These are phyloP conservation scores for Helotiales sp. DNA, from an alignment of 2,329 filamentous ascomycete species.

Conservation along the genomic window DNA sequence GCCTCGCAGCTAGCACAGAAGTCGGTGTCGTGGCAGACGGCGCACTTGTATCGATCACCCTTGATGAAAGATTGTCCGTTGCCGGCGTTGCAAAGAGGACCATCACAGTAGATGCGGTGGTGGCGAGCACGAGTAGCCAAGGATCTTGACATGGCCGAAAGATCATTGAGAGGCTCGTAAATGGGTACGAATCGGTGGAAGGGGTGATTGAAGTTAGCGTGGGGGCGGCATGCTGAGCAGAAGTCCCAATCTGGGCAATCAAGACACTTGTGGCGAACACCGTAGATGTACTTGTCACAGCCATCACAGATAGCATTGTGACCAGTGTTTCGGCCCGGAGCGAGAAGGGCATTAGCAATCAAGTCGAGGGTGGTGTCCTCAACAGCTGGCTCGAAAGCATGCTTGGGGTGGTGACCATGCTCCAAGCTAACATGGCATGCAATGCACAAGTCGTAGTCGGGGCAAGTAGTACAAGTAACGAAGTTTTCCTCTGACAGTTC, in stretches of 20 bases:
- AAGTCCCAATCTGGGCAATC: slow-evolving; percentile 98
- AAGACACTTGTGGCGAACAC: slow-evolving; percentile 94
- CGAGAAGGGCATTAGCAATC: slow-evolving; percentile 70
- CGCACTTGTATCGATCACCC: slow-evolving; percentile 94
- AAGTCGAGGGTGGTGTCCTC: slow-evolving; percentile 64
- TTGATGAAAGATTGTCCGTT: slow-evolving; percentile 72
- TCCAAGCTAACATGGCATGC: slow-evolving; percentile 74
- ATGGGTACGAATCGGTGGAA: slow-evolving; percentile 88
- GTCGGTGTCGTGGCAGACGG: slow-evolving; percentile 91
- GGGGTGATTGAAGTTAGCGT: slow-evolving; percentile 72
- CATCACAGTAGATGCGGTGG: slow-evolving; percentile 90
- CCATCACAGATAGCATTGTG: slow-evolving; percentile 95
- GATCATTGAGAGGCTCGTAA: slow-evolving; percentile 69
- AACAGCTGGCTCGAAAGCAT: slow-evolving; percentile 75
- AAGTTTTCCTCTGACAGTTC: slow-evolving; percentile 75
- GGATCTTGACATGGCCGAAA: slow-evolving; percentile 50
- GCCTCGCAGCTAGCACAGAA: slow-evolving; percentile 96
- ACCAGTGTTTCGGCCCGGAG: slow-evolving; percentile 76
- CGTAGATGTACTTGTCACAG: slow-evolving; percentile 85
- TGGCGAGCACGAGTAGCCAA: slow-evolving; percentile 61
- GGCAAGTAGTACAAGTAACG: slow-evolving; percentile 82
- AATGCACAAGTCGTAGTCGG: slow-evolving; percentile 92
- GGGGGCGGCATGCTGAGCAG: slow-evolving; percentile 76
- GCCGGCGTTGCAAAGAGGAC: slow-evolving; percentile 76
- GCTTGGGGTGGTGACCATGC: slow-evolving; percentile 91